Base-by-base conservation (phyloP, 768 basidiomycete species). In the Tylopilus sp. region DNA sequence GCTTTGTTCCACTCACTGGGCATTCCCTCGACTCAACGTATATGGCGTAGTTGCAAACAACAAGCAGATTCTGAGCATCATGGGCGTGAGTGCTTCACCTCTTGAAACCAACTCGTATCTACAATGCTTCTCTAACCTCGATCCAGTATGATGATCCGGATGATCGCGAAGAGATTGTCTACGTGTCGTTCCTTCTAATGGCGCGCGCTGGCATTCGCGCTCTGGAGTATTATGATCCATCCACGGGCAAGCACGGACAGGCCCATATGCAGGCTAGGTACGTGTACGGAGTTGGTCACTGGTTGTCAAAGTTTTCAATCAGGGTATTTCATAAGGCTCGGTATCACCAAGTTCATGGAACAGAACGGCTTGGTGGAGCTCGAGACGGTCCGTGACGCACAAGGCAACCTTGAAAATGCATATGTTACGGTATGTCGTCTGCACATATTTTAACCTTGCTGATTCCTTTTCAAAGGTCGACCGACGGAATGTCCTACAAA, bases 251-350 rank as follows among this genome's bases (percentile, higher is more conserved):
- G 67, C 91, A 93, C 60, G 88, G 91, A 17, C 89, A 93, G 63
- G 90, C 89, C 15, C 89, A 91, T 62, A 93, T 91, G 91, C 88
- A 92, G 69, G 90, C 89, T 40, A 81, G 89, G 88, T 88, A 66
- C 42, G 79, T 55, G 23, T 25, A 25, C 18, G 33, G 13, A 38
- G 43, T 45, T 6, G 21, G 7, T 11, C 13, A 20, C 8, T 0
- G 9, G 1, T 13, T 0, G 1, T 7, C n/a, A 3, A 40, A 3
- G 15, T 17, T 23, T 50, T 50, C n/a, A 45, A 41, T n/a, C 44
- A 47, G 31, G 10, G 21, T 22, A 26, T 11, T 4, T 3, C 40
- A 12, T 6, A 50, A 90, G 90, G 22, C 73, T 91, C 54, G 90
- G 91, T 26, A 92, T 95, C 66, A 86, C 86, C 11, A 84, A 88